Percentiles rank a stretch among this genome's conserved stretches.
Evolutionary conservation across 2,329 filamentous ascomycete genomes (phyloP).

Genomic region (Aspergillus candidus): DNA sequence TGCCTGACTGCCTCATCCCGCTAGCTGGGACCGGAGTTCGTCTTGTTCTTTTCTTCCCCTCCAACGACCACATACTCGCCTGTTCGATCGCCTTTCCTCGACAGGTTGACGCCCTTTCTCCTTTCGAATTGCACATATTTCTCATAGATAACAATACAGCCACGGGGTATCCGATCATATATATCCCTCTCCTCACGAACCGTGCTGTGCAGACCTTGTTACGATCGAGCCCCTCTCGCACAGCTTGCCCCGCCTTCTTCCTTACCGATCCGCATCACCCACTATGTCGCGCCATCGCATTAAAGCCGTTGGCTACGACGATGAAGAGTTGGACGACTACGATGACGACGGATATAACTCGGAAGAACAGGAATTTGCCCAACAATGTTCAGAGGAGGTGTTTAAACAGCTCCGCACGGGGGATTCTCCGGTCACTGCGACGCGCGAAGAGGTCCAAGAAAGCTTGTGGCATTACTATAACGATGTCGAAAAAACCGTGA

Average conservation of each 20-base stretch:
- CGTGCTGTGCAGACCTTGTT: not conserved
- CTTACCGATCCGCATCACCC: conserved; percentile 3
- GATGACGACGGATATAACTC: conserved; percentile 39
- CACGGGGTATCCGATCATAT: not conserved
- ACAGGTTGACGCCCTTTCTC: no score
- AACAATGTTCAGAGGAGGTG: conserved; percentile 61
- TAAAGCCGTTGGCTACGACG: conserved; percentile 40
- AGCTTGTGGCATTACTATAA: conserved; percentile 95
- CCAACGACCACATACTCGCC: not conserved
- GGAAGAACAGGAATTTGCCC: conserved; percentile 52
- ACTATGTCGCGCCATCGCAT: conserved; percentile 43
- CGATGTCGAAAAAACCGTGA: conserved; percentile 77
- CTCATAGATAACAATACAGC: no score
- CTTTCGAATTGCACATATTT: no score
- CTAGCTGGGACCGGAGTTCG: no score
- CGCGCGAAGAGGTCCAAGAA: conserved; percentile 73
- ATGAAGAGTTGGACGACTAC: conserved; percentile 34
- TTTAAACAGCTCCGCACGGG: conserved; percentile 58
- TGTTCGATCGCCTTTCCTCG: not conserved
- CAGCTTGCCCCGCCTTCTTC: not conserved
- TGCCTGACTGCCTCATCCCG: conserved; percentile 2
- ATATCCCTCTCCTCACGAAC: not conserved
- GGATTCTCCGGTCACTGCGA: conserved; percentile 53
- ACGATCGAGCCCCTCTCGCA: no score
- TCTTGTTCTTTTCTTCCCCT: no score